These are phyloP conservation scores for Malassezia sp. DNA, from an alignment of 1,284 basidiomycete genomes.

Conservation along the genomic window DNA sequence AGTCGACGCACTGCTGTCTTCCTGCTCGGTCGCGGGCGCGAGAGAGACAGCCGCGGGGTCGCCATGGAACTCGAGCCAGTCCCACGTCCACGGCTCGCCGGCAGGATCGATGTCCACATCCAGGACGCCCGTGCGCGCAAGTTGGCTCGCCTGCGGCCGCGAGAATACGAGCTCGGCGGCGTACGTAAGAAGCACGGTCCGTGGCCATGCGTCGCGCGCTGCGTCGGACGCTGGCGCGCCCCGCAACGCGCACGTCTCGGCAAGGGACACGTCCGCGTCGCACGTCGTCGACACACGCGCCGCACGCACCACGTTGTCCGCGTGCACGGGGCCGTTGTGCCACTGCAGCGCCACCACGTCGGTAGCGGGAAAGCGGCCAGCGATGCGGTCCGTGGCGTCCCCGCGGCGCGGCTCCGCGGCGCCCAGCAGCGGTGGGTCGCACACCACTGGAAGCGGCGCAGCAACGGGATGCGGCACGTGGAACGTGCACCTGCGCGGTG, in stretches of 20 bases:
- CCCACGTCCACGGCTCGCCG: not conserved
- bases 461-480: not conserved
- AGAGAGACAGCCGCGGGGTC: not conserved
- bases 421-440: not conserved
- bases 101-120: not conserved
- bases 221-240: not conserved
- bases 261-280: not conserved
- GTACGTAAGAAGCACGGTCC: not conserved
- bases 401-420: not conserved
- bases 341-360: not conserved
- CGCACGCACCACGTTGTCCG: not conserved
- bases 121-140: not conserved
- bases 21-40: too few species aligned
- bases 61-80: not conserved
- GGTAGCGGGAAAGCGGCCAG: not conserved
- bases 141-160: not conserved
- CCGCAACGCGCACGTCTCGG: too few species aligned
- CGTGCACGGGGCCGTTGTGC: not conserved
- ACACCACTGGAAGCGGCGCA: not conserved
- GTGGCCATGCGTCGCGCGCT: not conserved
- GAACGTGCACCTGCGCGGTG: not conserved
- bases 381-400: not conserved
- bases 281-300: not conserved
- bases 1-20: too few species aligned
- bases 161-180: not conserved